phyloP scores from a whole-genome alignment of 345 rosid species.

The Citrus inodora region DNA sequence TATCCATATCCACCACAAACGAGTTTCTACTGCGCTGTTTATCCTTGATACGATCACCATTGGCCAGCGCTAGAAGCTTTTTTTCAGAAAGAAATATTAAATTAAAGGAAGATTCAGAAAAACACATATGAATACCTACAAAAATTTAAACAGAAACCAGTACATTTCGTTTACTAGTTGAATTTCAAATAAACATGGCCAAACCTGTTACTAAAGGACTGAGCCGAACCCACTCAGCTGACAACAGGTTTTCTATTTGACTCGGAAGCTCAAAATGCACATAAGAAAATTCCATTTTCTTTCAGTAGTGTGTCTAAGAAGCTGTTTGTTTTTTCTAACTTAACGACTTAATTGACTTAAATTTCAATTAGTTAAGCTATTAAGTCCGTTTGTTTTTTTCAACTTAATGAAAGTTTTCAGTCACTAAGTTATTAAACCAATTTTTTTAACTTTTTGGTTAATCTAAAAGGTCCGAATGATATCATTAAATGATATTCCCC shows the following conservation, averaged over 20 bases:
- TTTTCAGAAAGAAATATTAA: slow-evolving; percentile 20
- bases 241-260: not conserved
- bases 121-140: not conserved
- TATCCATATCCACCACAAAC: slow-evolving; percentile 86
- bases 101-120: slow-evolving; percentile 11
- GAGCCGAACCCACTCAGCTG: not conserved
- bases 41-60: slow-evolving; percentile 96
- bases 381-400: no score
- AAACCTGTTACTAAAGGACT: no score
- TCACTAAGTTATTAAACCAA: no score
- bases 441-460: no score
- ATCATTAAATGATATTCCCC: no score
- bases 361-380: no score
- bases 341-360: no score
- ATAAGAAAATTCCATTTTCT: not conserved
- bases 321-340: no score
- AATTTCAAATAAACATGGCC: no score
- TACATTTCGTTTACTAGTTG: no score
- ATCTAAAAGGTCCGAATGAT: no score
- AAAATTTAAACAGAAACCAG: not conserved
- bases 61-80: slow-evolving; percentile 91
- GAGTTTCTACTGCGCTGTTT: slow-evolving; percentile 90
- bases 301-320: not conserved
- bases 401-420: no score
- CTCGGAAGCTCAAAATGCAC: slow-evolving; percentile 12